These are phyloP conservation scores for Naumovozyma baii DNA, from an alignment of 805 yeast species.

Conservation along the genomic window DNA sequence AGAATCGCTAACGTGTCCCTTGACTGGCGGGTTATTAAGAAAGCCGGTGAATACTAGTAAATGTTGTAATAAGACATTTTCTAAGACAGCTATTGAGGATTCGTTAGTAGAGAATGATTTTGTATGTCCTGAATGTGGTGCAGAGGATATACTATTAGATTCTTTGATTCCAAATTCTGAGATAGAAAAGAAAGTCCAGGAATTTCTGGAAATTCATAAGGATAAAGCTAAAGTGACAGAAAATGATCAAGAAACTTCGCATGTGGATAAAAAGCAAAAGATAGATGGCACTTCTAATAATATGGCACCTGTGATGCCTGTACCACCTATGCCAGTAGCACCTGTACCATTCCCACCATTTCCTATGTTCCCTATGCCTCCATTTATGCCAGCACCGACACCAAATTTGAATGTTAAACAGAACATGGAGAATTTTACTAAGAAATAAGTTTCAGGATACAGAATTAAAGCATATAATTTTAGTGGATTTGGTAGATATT, in stretches of 20 bases:
- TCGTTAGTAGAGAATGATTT: slow-evolving; percentile 72
- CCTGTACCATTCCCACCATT: slow-evolving; percentile 30
- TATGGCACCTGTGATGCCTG: slow-evolving; percentile 3
- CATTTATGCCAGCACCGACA: slow-evolving; percentile 14
- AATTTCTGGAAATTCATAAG: slow-evolving; percentile 36
- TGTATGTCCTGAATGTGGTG: slow-evolving; percentile 79
- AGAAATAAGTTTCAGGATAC: too few relatives aligned
- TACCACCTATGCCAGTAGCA: slow-evolving; percentile 20
- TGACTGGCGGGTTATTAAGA: slow-evolving; percentile 50
- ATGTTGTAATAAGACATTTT: slow-evolving; percentile 56
- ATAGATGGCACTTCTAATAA: slow-evolving; percentile 5
- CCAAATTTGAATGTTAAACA: slow-evolving; percentile 1
- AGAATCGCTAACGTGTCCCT: slow-evolving; percentile 58
- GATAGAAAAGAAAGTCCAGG: slow-evolving; percentile 44
- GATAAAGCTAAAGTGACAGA: slow-evolving; percentile 5
- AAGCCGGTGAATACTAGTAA: slow-evolving; percentile 73
- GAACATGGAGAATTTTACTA: too few relatives aligned
- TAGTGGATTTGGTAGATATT: too few relatives aligned
- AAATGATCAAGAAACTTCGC: slow-evolving; percentile 2
- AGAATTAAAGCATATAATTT: too few relatives aligned
- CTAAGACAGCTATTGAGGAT: slow-evolving; percentile 56
- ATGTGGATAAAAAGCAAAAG: slow-evolving; percentile 6
- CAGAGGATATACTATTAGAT: slow-evolving; percentile 68
- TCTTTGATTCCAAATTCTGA: slow-evolving; percentile 53
- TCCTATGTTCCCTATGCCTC: slow-evolving; percentile 33